Evolutionary conservation across 768 basidiomycete genomes (phyloP).

Genomic region (Leccinum truebloodii): DNA sequence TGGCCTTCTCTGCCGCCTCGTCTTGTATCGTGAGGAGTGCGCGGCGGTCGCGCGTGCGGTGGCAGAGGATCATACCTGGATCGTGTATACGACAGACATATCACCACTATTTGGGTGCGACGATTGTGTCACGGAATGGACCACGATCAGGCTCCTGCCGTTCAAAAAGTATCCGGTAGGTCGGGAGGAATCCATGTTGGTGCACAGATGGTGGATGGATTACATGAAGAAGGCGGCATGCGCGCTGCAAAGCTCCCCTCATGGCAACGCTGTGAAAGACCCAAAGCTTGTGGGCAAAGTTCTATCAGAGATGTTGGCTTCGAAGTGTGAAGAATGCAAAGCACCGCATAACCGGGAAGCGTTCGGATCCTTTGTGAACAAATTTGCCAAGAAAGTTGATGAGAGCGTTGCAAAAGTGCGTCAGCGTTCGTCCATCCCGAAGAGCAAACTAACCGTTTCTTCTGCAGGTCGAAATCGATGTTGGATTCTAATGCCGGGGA

Average conservation of each 20-base stretch:
- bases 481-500: constrained; percentile 2
- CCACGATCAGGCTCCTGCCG: not conserved
- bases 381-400: constrained; percentile 11
- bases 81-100: not conserved
- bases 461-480: constrained; percentile 13
- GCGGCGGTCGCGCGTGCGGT: not conserved
- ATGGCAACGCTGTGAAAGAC: constrained; percentile 4
- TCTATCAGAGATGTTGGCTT: constrained; percentile 5
- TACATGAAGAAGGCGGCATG: constrained; percentile 16
- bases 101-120: constrained; percentile 3
- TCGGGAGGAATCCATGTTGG: not conserved
- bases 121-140: not conserved
- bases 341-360: not conserved
- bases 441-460: not conserved
- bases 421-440: not conserved
- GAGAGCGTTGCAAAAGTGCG: constrained; percentile 8
- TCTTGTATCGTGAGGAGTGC: constrained; percentile 14
- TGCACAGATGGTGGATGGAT: constrained; percentile 17
- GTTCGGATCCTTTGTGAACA: constrained; percentile 14
- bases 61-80: constrained; percentile 12
- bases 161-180: constrained; percentile 8
- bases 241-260: constrained; percentile 5
- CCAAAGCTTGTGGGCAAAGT: not conserved
- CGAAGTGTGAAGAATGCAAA: constrained; percentile 1
- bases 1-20: constrained; percentile 5